Base-by-base conservation (phyloP, 805 yeast genomes). In the Pichia exigua region DNA sequence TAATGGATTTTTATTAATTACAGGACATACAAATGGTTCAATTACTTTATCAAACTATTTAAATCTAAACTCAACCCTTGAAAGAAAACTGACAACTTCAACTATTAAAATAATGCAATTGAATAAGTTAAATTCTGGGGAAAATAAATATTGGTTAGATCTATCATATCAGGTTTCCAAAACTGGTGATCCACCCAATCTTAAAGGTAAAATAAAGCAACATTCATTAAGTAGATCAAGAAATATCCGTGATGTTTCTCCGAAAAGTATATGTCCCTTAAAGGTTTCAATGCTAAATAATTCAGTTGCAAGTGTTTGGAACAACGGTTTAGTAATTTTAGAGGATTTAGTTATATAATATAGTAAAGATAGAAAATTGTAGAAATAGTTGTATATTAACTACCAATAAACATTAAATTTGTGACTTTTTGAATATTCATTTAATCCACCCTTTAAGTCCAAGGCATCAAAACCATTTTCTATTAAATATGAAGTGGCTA, bases 401-500 rank as follows among this genome's bases (percentile, higher is more conserved):
- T 49, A 27, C 63, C 63, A 60, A 48, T 60, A 60, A 26, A 51
- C 51, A 22, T 60, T 59, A 30, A 60, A 60, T 28, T 58, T 44
- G 15, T 45, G 39, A 8, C 48, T 42, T 21, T 55, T 49, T 44
- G 60, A 54, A 24, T 53, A 54, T 45, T 46, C 53, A 45, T 51
- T 45, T 8, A 90, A 69, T 0, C 99, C 99, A 1, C 98, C 98
- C 12, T 64, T 71, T 6, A 92, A 72, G 63, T 92, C 96, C 48
- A 68, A 75, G 0, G 80, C 87, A 20, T 76, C 65, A 18, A 79
- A 67, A 0, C 80, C 79, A 1, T 73, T 72, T 24, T 77, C 78
- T 47, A 75, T 71, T 45, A 91, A 65, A 44, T 73, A 67, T 51
- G 73, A 66, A 1, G 86, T 82, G 0, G 96, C 95, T 18, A 81